phyloP scores from a whole-genome alignment of 2,329 filamentous ascomycete species.

The Calonectria henricotiae region DNA sequence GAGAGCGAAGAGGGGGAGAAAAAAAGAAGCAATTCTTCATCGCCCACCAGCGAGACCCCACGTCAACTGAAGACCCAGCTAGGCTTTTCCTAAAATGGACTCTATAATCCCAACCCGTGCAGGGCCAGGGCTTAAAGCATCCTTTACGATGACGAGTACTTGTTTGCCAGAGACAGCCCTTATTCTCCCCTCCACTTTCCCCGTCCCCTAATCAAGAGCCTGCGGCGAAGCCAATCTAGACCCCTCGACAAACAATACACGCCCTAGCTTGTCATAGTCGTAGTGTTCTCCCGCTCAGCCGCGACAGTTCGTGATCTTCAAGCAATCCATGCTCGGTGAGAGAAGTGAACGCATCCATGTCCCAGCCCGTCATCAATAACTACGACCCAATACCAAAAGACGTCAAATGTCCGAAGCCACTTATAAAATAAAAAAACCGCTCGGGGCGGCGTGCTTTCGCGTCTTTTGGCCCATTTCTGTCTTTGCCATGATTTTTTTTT shows the following conservation, averaged over 20 bases:
- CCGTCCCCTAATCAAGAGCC: conserved; percentile 13
- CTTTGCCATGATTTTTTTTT: conserved; percentile 3
- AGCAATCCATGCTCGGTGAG: conserved; percentile 12
- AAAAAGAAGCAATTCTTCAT: conserved; percentile 34
- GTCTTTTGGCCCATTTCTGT: not conserved
- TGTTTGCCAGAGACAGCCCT: conserved; percentile 12
- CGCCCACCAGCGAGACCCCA: conserved; percentile 26
- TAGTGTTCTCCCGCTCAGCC: conserved; percentile 45
- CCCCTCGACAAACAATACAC: conserved; percentile 2
- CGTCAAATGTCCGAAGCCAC: conserved; percentile 24
- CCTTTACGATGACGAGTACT: conserved; percentile 30
- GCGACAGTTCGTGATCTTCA: conserved; percentile 45
- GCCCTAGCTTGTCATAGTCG: conserved; percentile 19
- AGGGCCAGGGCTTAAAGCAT: conserved; percentile 11
- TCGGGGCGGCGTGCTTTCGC: conserved; percentile 3
- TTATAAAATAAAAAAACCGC: not conserved
- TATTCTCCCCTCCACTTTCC: conserved; percentile 9
- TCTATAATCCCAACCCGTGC: conserved; percentile 20
- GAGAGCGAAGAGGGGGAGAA: conserved; percentile 26
- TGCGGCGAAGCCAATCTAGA: conserved; percentile 24
- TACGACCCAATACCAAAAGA: conserved; percentile 14
- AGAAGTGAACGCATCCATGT: conserved; percentile 6
- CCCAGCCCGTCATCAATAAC: not conserved
- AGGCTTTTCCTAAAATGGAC: conserved; percentile 8
- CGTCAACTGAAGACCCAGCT: conserved; percentile 12